Conservation (phyloP, 352 stramenopile species). For the Blastocystis sp. region DNA sequence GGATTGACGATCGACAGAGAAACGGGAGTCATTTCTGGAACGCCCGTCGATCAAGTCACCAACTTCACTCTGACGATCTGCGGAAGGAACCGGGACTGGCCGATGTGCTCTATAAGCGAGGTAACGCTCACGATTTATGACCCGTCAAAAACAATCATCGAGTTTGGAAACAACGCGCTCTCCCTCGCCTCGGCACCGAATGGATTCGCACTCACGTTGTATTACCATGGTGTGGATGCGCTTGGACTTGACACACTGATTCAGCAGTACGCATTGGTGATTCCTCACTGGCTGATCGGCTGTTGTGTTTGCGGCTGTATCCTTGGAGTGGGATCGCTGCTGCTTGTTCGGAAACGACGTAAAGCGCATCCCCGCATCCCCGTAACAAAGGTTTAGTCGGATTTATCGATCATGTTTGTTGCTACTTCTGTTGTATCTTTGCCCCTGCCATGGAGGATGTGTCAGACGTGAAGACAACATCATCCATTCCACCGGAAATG, state of each 20-base stretch:
- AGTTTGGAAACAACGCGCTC: neutral
- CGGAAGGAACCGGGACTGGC: neutral
- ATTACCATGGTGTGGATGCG: too few relatives aligned
- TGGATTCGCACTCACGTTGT: neutral
- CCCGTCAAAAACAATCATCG: neutral
- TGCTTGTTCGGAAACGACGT: too few relatives aligned
- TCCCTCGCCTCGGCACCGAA: neutral
- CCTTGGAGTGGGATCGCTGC: too few relatives aligned
- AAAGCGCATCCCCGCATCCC: too few relatives aligned
- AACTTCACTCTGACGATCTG: neutral
- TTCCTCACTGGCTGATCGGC: too few relatives aligned
- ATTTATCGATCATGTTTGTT: neutral
- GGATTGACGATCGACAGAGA: neutral
- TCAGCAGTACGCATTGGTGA: too few relatives aligned
- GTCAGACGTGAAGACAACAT: neutral
- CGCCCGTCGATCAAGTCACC: neutral
- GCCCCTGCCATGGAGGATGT: neutral
- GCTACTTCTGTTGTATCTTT: neutral
- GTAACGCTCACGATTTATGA: neutral
- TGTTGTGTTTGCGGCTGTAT: too few relatives aligned
- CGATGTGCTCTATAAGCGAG: neutral
- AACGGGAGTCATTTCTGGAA: conserved; percentile 28
- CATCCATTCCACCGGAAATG: neutral
- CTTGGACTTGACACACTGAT: too few relatives aligned
- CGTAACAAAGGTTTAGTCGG: too few relatives aligned